Conservation (phyloP, 345 rosid species). For the Eutrema heterophyllum region DNA sequence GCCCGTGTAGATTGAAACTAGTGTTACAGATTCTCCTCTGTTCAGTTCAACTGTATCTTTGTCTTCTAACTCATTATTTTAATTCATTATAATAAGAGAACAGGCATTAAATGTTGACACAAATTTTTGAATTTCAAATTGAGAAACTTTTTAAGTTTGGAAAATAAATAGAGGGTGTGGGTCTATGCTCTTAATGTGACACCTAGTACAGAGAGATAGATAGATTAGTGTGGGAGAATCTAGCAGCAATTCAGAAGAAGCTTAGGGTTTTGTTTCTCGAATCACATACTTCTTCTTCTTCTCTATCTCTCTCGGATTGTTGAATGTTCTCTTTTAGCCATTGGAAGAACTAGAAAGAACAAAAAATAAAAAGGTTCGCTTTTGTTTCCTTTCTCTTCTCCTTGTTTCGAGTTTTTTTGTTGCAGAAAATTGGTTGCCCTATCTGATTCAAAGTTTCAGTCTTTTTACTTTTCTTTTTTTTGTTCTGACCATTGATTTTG, state of each 20-base stretch:
- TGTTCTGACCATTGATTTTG: neutral
- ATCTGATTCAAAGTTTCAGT: neutral
- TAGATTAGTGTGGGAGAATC: slow-evolving; percentile 9
- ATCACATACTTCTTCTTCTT: neutral
- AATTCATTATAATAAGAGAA: neutral
- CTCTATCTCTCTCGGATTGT: slow-evolving; percentile 8
- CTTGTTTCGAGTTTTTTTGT: neutral
- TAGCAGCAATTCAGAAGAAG: slow-evolving; percentile 14
- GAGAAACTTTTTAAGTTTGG: slow-evolving; percentile 26
- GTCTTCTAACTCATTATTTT: slow-evolving; percentile 26
- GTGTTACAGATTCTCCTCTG: slow-evolving; percentile 36
- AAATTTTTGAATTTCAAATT: slow-evolving; percentile 35
- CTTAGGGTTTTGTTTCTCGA: slow-evolving; percentile 8
- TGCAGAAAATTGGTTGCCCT: neutral
- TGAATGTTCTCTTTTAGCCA: slow-evolving; percentile 5
- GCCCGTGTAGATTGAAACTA: slow-evolving; percentile 30
- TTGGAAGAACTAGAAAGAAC: neutral
- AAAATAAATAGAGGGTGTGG: neutral
- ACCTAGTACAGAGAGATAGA: slow-evolving; percentile 11
- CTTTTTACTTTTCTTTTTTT: neutral
- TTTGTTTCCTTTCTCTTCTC: slow-evolving; percentile 17
- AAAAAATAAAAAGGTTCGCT: slow-evolving; percentile 14
- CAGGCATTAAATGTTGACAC: slow-evolving; percentile 25
- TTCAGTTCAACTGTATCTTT: slow-evolving; percentile 37
- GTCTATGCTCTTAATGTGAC: slow-evolving; percentile 4